Percentiles rank a stretch among this genome's conserved stretches.
These are phyloP conservation scores for Trichosporon sp. DNA, from an alignment of 1,284 basidiomycete genomes.

Conservation along the genomic window DNA sequence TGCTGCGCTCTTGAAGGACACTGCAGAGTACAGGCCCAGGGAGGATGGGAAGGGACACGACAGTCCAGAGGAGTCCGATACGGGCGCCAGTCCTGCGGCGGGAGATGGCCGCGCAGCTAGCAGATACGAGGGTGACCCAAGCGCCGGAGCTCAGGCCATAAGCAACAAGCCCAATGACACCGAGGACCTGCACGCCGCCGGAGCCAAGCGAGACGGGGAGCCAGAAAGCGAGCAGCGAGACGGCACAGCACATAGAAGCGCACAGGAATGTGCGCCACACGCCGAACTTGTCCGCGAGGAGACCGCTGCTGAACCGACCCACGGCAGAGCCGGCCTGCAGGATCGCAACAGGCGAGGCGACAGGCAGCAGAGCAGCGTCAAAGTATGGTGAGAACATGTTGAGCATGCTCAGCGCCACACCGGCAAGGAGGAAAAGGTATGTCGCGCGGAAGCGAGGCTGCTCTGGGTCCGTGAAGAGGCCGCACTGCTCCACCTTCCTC, in stretches of 20 bases:
- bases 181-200: conserved; percentile 22
- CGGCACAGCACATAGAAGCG: conserved; percentile 13
- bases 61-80: conserved; percentile 41
- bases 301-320: conserved; percentile 20
- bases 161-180: conserved; percentile 29
- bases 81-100: conserved; percentile 41
- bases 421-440: conserved; percentile 33
- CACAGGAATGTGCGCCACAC: conserved; percentile 21
- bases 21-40: conserved; percentile 39
- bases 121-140: conserved; percentile 40
- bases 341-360: conserved; percentile 15
- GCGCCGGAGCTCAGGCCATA: conserved; percentile 38
- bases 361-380: conserved; percentile 16
- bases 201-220: conserved; percentile 5
- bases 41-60: conserved; percentile 29
- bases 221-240: conserved; percentile 24
- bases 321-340: conserved; percentile 24
- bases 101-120: conserved; percentile 33
- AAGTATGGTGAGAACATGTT: conserved; percentile 28
- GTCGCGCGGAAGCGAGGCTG: neutral
- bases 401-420: conserved; percentile 28
- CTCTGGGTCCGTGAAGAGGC: neutral
- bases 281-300: conserved; percentile 23
- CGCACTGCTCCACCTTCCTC: conserved; percentile 18
- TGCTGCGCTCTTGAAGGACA: conserved; percentile 20